Evolutionary conservation across 1,139 yeast genomes (phyloP).

Genomic region (Taphrina confusa): DNA sequence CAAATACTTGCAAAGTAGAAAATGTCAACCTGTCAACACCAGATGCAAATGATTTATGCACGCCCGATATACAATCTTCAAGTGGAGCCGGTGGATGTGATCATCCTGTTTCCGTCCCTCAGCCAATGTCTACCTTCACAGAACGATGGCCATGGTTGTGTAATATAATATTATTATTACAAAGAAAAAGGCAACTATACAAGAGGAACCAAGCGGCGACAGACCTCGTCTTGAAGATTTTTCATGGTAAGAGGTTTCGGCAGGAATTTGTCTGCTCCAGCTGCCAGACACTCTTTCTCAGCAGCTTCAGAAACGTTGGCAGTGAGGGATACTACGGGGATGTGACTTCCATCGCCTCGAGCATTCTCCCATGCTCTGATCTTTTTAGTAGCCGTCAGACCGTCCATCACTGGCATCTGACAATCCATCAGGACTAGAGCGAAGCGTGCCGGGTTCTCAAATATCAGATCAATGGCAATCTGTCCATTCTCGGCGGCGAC

Average conservation of each 20-base stretch:
- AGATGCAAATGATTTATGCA: too few relatives aligned
- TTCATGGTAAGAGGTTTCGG: slow-evolving; percentile 78
- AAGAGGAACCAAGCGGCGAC: background rate
- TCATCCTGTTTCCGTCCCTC: too few relatives aligned
- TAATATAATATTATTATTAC: background rate
- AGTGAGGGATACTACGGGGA: slow-evolving; percentile 88
- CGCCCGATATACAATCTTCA: too few relatives aligned
- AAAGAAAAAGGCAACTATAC: background rate
- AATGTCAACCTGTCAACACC: too few relatives aligned
- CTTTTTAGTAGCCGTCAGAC: slow-evolving; percentile 73
- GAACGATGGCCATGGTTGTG: too few relatives aligned
- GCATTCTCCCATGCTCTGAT: slow-evolving; percentile 61
- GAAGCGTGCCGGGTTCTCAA: slow-evolving; percentile 47
- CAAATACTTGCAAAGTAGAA: too few relatives aligned
- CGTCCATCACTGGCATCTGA: slow-evolving; percentile 93
- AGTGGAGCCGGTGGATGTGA: too few relatives aligned
- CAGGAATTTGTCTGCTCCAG: slow-evolving; percentile 86
- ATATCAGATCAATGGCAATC: slow-evolving; percentile 66
- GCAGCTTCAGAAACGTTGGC: slow-evolving; percentile 92
- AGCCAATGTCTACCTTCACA: too few relatives aligned
- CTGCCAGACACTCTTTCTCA: slow-evolving; percentile 69
- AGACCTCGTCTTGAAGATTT: slow-evolving; percentile 51
- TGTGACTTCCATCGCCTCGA: slow-evolving; percentile 48
- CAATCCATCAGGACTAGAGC: slow-evolving; percentile 92
- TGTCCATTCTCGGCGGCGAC: slow-evolving; percentile 86